Conservation (phyloP, 2,329 filamentous ascomycete species). For the Bisporella sp. region DNA sequence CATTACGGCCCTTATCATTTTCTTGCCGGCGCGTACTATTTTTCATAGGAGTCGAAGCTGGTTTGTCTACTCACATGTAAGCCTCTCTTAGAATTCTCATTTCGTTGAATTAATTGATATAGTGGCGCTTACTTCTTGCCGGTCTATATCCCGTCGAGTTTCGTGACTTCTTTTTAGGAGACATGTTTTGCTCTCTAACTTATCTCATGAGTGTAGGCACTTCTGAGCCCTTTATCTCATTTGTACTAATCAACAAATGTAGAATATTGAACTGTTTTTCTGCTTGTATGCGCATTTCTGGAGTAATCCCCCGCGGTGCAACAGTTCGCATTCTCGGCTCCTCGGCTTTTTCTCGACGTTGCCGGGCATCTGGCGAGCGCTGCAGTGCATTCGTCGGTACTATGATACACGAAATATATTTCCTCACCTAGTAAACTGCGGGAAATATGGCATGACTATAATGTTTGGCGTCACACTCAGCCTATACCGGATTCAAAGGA, state of each 20-base stretch:
- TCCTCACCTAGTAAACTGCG: conserved; percentile 86
- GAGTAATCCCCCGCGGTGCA: conserved; percentile 69
- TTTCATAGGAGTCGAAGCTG: conserved; percentile 74
- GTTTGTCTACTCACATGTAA: conserved; percentile 83
- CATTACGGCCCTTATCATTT: conserved; percentile 59
- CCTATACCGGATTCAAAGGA: conserved; percentile 69
- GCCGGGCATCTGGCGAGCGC: conserved; percentile 81
- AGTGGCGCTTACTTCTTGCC: conserved; percentile 81
- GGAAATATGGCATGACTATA: conserved; percentile 85
- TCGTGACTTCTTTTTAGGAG: conserved; percentile 92
- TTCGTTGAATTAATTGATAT: conserved; percentile 9
- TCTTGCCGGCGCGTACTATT: conserved; percentile 68
- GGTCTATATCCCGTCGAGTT: conserved; percentile 93
- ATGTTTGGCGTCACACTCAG: conserved; percentile 71
- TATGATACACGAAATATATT: conserved; percentile 80
- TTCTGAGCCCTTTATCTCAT: not conserved
- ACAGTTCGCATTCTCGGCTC: conserved; percentile 74
- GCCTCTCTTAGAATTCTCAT: conserved; percentile 26
- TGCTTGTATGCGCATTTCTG: conserved; percentile 82
- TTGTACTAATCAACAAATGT: conserved; percentile 16
- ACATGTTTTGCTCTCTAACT: conserved; percentile 94
- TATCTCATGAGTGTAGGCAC: conserved; percentile 75
- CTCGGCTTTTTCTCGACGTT: conserved; percentile 80
- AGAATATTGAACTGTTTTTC: conserved; percentile 92
- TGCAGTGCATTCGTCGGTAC: conserved; percentile 89